A percentile compares a stretch with the other conserved stretches of the same genome.
These are phyloP conservation scores for Globisporangium polare DNA, from an alignment of 352 stramenopile species.

Conservation along the genomic window DNA sequence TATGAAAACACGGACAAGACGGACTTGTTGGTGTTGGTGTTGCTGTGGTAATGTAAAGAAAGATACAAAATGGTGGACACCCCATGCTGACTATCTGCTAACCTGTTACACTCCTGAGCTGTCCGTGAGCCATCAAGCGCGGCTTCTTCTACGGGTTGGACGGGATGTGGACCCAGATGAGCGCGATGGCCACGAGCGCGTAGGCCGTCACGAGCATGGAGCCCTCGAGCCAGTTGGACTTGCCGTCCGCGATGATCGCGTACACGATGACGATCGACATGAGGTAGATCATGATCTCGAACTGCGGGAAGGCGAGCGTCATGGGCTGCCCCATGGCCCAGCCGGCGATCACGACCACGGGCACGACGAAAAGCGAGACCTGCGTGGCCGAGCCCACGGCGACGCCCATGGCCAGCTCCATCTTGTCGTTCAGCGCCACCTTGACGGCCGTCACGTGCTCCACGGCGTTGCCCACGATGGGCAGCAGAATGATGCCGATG, in stretches of 20 bases:
- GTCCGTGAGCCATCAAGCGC: too few relatives aligned
- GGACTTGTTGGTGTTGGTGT: background rate
- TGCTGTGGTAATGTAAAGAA: background rate
- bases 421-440: slow-evolving; percentile 97
- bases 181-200: slow-evolving; percentile 79
- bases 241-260: slow-evolving; percentile 87
- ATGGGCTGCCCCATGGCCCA: slow-evolving; percentile 93
- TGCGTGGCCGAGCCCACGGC: slow-evolving; percentile 97
- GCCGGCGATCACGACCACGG: slow-evolving; percentile 92
- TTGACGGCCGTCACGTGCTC: slow-evolving; percentile 97
- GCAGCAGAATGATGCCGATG: slow-evolving; percentile 94
- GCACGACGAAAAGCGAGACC: slow-evolving; percentile 96
- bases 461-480: slow-evolving; percentile 97
- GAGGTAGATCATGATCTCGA: slow-evolving; percentile 96
- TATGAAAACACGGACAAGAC: background rate
- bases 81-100: too few relatives aligned
- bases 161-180: slow-evolving; percentile 79
- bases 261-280: slow-evolving; percentile 96
- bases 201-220: slow-evolving; percentile 92
- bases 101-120: too few relatives aligned
- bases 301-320: slow-evolving; percentile 95
- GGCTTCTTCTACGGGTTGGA: slow-evolving; percentile 22
- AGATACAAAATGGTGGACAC: background rate
- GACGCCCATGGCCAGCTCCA: slow-evolving; percentile 98
- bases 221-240: slow-evolving; percentile 91